A percentile compares a stretch with the other conserved stretches of the same genome.
Conservation (phyloP, 192 early-diverging fungal species). For the Diversispora epigaea region DNA sequence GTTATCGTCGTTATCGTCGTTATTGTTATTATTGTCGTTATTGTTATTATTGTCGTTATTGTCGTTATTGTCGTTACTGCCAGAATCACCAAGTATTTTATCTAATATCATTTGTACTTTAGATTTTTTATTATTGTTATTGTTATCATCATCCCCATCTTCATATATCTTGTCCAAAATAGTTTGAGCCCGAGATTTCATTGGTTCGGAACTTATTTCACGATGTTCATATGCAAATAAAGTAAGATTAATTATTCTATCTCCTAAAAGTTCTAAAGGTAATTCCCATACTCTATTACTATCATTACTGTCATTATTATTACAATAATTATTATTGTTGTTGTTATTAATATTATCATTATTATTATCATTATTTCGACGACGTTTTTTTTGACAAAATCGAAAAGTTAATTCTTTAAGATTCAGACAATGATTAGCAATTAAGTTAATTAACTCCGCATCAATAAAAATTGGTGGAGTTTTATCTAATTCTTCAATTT, state of each 20-base stretch:
- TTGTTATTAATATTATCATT: too few relatives aligned
- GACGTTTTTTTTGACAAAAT: conserved; percentile 4
- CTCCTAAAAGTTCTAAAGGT: conserved; percentile 6
- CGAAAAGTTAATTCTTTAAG: conserved; percentile 12
- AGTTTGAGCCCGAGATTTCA: too few relatives aligned
- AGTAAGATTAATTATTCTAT: conserved; percentile 11
- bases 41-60: background rate
- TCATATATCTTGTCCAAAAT: background rate
- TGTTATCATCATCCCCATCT: background rate
- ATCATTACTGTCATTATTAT: too few relatives aligned
- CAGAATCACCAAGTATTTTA: background rate
- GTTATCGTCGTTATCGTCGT: too few relatives aligned
- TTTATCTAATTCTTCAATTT: conserved; percentile 12
- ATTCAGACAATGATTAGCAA: conserved; percentile 14
- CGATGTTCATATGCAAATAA: conserved; percentile 7
- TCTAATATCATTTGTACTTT: background rate
- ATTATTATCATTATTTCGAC: too few relatives aligned
- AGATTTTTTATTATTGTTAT: background rate
- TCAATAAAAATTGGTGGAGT: conserved; percentile 15
- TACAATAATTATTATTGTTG: too few relatives aligned
- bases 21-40: background rate
- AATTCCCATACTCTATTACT: background rate
- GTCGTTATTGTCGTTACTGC: background rate
- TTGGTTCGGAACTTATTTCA: background rate
- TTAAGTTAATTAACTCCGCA: conserved; percentile 12